Conservation (phyloP, 2,329 filamentous ascomycete genomes). For the Curvularia lunata region DNA sequence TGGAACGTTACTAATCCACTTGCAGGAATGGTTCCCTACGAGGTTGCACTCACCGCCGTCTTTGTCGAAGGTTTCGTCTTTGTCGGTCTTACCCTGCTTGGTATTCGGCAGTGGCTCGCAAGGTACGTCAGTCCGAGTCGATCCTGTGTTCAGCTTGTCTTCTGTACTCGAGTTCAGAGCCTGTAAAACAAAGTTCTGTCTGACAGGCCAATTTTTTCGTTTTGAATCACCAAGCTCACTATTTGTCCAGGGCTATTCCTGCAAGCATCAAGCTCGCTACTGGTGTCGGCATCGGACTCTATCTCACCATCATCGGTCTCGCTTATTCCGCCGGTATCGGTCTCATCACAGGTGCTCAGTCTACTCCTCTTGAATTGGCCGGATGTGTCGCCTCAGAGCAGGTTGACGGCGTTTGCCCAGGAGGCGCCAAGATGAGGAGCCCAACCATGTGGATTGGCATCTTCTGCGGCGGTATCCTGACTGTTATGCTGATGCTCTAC, state of each 20-base stretch:
- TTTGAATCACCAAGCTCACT: constrained; percentile 51
- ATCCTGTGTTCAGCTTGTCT: constrained; percentile 2
- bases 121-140: constrained; percentile 22
- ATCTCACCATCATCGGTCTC: constrained; percentile 76
- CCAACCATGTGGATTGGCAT: constrained; percentile 88
- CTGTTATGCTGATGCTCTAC: constrained; percentile 81
- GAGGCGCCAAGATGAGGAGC: constrained; percentile 76
- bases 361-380: constrained; percentile 75
- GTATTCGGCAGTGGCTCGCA: constrained; percentile 73
- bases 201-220: neutral
- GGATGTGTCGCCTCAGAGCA: constrained; percentile 68
- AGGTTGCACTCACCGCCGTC: constrained; percentile 80
- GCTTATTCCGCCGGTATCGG: constrained; percentile 86
- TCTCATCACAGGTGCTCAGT: constrained; percentile 70
- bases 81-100: constrained; percentile 74
- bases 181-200: neutral
- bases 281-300: constrained; percentile 84
- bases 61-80: constrained; percentile 91
- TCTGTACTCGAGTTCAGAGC: constrained; percentile 35
- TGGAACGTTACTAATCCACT: constrained; percentile 26
- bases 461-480: constrained; percentile 82
- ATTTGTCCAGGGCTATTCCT: constrained; percentile 69
- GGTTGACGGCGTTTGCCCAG: constrained; percentile 63
- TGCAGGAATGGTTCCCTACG: constrained; percentile 67
- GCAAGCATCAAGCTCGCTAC: constrained; percentile 86